These are phyloP conservation scores for Monilinia vaccinii-corymbosi DNA, from an alignment of 2,329 filamentous ascomycete species.

Conservation along the genomic window DNA sequence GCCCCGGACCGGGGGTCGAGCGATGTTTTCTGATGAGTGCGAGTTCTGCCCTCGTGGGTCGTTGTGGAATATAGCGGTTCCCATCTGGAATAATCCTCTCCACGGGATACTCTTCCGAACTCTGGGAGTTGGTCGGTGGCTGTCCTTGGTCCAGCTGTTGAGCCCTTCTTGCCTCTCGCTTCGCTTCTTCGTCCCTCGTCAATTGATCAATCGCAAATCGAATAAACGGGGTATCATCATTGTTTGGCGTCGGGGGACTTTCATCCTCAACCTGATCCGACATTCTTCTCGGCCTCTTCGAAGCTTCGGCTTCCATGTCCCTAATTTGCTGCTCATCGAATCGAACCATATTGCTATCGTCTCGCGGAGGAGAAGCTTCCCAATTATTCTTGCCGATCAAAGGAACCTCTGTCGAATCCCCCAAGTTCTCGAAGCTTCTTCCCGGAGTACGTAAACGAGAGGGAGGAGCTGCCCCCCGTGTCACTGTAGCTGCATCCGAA, in stretches of 20 bases:
- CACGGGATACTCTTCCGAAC: constrained; percentile 37
- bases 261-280: constrained; percentile 14
- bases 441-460: constrained; percentile 7
- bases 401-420: constrained; percentile 10
- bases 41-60: constrained; percentile 21
- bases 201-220: constrained; percentile 84
- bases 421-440: background rate
- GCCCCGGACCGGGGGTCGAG: constrained; percentile 27
- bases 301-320: constrained; percentile 18
- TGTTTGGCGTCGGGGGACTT: constrained; percentile 38
- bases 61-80: constrained; percentile 28
- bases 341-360: constrained; percentile 15
- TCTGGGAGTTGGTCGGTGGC: constrained; percentile 35
- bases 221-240: constrained; percentile 81
- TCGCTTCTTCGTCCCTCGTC: constrained; percentile 61
- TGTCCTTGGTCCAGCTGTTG: constrained; percentile 31
- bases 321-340: constrained; percentile 26
- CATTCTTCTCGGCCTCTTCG: constrained; percentile 17
- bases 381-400: background rate
- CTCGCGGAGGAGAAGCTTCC: background rate
- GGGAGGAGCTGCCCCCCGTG: constrained; percentile 24
- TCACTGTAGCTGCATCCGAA: constrained; percentile 21
- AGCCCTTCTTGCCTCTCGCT: constrained; percentile 29
- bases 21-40: constrained; percentile 30
- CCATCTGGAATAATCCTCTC: constrained; percentile 41